Evolutionary conservation across 805 yeast species (phyloP), one percentile per base, ranked within the genome.

Genomic region (Lipomyces spencermartinsiae): DNA sequence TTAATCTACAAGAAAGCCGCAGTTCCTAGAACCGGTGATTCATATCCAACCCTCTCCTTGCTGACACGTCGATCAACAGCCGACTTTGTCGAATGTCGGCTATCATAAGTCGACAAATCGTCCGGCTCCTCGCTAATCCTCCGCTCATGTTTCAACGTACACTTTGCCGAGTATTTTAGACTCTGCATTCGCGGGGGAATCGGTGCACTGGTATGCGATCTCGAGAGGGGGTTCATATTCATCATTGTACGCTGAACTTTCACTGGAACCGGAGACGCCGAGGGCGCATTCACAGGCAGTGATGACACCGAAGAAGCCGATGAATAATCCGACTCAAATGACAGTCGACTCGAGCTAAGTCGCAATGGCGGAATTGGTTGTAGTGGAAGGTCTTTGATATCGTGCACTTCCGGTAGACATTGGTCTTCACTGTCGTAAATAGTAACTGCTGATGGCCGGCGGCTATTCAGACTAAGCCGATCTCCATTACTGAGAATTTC

Each of bases 61-160:
- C 61, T 55, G 6, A 64, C 56, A 25, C 58, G 37, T 35, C 34
- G 12, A 16, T 9, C 39, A 34, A 46, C 22, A 34, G 12, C 12
- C 34, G 37, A 35, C 56, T 33, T n/a, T 62, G 59, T 16, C 33
- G 37, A 22, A n/a, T 16, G 61, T 16, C 16, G 62, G 59, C 16
- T 57, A 53, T 16, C 14, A 43, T 14, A 29, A 19, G 25, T 8
- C 7, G 29, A 37, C 10, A 39, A 33, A 12, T 61, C 67, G 14
- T 49, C 63, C n/a, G 64, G 64, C 37, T 67, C 70, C 53, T 67
- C 70, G 35, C 60, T 63, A 12, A 67, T 67, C 34, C 57, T 43
- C 22, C 67, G 64, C 43, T 63, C 62, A 22, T 67, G 70, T 19
- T 35, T 46, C 12, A 62, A 16, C 12, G 39, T 31, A 4, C 63